These are phyloP conservation scores for Fragilaria radians DNA, from an alignment of 108 stramenopile species.

Conservation along the genomic window DNA sequence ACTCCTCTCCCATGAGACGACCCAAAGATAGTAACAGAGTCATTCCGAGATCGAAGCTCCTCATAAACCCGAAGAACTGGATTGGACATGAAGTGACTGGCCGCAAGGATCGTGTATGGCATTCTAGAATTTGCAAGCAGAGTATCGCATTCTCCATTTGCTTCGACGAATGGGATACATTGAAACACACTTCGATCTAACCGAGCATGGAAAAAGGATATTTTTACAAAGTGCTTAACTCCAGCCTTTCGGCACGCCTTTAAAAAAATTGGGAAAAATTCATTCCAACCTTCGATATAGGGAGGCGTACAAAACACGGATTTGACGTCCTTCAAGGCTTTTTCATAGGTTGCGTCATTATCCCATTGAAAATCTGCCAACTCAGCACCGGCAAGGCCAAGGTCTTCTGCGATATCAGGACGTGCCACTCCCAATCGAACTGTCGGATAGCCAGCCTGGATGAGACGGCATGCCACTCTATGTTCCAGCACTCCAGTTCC, in stretches of 20 bases:
- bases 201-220: constrained; percentile 35
- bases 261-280: constrained; percentile 32
- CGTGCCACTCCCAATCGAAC: constrained; percentile 25
- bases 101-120: constrained; percentile 35
- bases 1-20: constrained; percentile 25
- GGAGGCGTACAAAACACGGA: constrained; percentile 40
- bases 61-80: constrained; percentile 29
- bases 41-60: constrained; percentile 15
- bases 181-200: not conserved
- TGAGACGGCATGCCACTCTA: constrained; percentile 20
- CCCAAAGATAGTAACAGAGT: constrained; percentile 38
- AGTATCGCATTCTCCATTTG: constrained; percentile 32
- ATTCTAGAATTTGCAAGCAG: constrained; percentile 17
- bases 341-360: constrained; percentile 14
- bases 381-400: constrained; percentile 25
- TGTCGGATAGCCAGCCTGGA: constrained; percentile 16
- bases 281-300: constrained; percentile 25
- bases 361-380: constrained; percentile 46
- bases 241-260: constrained; percentile 27
- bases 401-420: constrained; percentile 8
- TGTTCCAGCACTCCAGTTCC: constrained; percentile 26
- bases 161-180: constrained; percentile 27
- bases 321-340: constrained; percentile 37
- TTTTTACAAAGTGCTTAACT: constrained; percentile 48
- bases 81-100: constrained; percentile 43